A percentile compares a stretch with the other conserved stretches of the same genome.
These are phyloP conservation scores for Calonectria crousiana DNA, from an alignment of 2,329 filamentous ascomycete genomes.

Conservation along the genomic window DNA sequence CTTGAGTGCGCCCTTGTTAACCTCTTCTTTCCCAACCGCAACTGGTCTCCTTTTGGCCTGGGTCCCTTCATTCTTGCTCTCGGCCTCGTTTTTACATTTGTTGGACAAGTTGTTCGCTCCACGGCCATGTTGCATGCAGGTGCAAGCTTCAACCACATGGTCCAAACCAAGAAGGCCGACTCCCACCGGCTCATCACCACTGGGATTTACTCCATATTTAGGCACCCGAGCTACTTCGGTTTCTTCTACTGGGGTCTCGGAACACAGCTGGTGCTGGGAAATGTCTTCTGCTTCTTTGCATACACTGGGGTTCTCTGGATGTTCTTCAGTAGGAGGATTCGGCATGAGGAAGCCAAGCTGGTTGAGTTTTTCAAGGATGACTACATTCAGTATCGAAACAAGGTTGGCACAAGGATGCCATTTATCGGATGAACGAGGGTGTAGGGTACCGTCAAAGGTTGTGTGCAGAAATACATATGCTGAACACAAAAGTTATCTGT, in stretches of 20 bases:
- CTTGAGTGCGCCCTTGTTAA: constrained; percentile 77
- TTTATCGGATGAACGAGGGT: constrained; percentile 58
- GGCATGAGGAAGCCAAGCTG: constrained; percentile 82
- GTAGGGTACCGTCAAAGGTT: background rate
- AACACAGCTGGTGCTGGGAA: constrained; percentile 91
- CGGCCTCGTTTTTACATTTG: constrained; percentile 72
- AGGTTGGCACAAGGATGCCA: constrained; percentile 83
- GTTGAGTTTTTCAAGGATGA: constrained; percentile 86
- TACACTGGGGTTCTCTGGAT: constrained; percentile 84
- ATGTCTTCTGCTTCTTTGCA: constrained; percentile 79
- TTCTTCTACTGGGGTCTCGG: constrained; percentile 99
- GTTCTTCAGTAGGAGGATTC: constrained; percentile 84
- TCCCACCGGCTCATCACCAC: constrained; percentile 85
- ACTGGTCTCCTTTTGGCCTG: constrained; percentile 59
- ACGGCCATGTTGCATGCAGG: constrained; percentile 91
- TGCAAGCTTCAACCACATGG: constrained; percentile 89
- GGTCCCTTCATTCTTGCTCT: constrained; percentile 59
- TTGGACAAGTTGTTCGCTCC: constrained; percentile 83
- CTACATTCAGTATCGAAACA: constrained; percentile 79
- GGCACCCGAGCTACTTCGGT: constrained; percentile 96
- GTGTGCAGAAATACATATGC: background rate
- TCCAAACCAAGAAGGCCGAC: constrained; percentile 76
- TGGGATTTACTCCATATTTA: constrained; percentile 80
- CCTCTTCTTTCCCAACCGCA: constrained; percentile 64
- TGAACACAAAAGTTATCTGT: background rate